phyloP scores from a whole-genome alignment of 176 grass and related monocot genomes.

The Carex pumila region DNA sequence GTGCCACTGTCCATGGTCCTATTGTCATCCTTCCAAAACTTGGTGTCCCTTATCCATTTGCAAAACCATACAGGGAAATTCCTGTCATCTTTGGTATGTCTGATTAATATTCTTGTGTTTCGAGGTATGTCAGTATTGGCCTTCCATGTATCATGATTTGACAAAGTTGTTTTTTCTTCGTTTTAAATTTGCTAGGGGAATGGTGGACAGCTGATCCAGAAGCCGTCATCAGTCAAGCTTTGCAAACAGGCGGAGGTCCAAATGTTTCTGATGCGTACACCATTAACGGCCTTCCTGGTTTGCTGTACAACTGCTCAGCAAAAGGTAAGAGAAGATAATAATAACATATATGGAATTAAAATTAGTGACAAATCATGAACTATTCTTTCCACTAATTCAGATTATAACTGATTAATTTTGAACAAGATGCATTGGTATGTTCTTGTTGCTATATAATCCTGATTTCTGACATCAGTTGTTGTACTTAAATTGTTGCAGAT shows the following conservation, averaged over 20 bases:
- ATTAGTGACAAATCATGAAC: background rate
- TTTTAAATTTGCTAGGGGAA: constrained; percentile 28
- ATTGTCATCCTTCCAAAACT: constrained; percentile 66
- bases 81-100: constrained; percentile 41
- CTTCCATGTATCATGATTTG: background rate
- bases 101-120: background rate
- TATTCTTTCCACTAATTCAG: background rate
- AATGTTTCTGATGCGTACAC: constrained; percentile 65
- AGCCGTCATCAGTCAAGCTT: constrained; percentile 47
- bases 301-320: constrained; percentile 45
- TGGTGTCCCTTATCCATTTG: constrained; percentile 70
- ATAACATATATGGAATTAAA: too few relatives aligned
- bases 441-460: background rate
- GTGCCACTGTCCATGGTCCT: constrained; percentile 54
- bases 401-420: background rate
- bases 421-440: background rate
- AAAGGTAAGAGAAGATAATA: constrained; percentile 20
- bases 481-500: constrained; percentile 12
- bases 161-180: background rate
- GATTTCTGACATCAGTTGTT: too few relatives aligned
- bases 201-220: constrained; percentile 66
- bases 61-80: constrained; percentile 42
- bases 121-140: too few relatives aligned
- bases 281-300: constrained; percentile 56
- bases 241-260: constrained; percentile 49